Evolutionary conservation across 148 eudicot species (phyloP).

Genomic region (Rhododendron henanense): DNA sequence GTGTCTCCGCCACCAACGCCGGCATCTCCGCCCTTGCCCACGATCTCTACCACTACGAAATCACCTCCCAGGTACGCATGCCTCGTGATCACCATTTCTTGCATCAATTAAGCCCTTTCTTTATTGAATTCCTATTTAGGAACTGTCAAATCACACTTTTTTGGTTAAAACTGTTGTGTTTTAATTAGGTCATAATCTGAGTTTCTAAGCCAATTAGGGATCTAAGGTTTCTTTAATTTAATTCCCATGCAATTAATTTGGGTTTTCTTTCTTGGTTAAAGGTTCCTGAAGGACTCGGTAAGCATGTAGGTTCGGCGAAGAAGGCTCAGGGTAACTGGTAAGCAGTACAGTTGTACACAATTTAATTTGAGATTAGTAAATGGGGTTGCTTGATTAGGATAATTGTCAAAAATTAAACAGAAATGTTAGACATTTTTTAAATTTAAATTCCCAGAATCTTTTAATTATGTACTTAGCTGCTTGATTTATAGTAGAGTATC

Average conservation of each 20-base stretch:
- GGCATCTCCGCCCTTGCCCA: slow-evolving; percentile 78
- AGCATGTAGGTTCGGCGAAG: slow-evolving; percentile 80
- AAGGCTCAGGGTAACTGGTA: slow-evolving; percentile 96
- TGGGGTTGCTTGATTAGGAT: not conserved
- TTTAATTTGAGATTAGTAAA: not conserved
- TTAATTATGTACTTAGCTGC: not conserved
- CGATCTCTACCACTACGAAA: slow-evolving; percentile 77
- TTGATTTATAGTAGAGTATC: not conserved
- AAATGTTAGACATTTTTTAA: not conserved
- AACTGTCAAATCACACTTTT: not conserved
- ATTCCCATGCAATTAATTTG: not conserved
- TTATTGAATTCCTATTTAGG: not conserved
- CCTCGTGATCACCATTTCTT: not conserved
- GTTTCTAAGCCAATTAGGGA: slow-evolving; percentile 9
- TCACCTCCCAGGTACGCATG: slow-evolving; percentile 60
- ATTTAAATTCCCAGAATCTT: not conserved
- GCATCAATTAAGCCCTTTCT: not conserved
- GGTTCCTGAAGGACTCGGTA: slow-evolving; percentile 79
- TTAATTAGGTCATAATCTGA: not conserved
- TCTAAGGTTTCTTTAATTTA: not conserved
- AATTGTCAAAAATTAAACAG: not conserved
- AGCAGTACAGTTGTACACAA: not conserved
- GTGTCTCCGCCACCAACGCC: slow-evolving; percentile 37
- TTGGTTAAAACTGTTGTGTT: not conserved
- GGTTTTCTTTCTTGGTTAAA: slow-evolving; percentile 4